Evolutionary conservation across 495 filamentous ascomycete genomes (phyloP).

Genomic region (Annulohypoxylon maeteangense): DNA sequence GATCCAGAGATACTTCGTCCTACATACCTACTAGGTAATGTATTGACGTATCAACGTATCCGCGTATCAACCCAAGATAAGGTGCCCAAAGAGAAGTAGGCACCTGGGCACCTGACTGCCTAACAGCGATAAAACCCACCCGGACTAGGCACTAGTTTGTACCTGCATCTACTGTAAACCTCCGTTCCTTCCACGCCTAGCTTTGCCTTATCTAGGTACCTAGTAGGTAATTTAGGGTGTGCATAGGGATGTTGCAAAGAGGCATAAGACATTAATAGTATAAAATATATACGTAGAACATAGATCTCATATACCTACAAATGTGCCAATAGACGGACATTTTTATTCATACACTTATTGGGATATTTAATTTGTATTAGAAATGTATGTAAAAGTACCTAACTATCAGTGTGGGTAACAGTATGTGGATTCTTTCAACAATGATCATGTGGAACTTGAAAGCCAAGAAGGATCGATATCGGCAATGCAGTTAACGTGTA

Average conservation of each 20-base stretch:
- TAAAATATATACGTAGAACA: neutral
- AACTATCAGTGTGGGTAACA: neutral
- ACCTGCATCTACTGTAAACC: constrained; percentile 30
- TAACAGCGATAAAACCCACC: constrained; percentile 24
- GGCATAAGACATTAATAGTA: neutral
- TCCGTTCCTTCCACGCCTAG: constrained; percentile 1
- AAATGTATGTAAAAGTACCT: neutral
- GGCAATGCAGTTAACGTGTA: neutral
- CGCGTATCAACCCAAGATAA: constrained; percentile 16
- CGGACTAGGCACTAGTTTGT: constrained; percentile 37
- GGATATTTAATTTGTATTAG: neutral
- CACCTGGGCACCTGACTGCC: constrained; percentile 40
- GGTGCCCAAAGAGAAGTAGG: constrained; percentile 31
- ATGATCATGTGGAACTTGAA: constrained; percentile 1
- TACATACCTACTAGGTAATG: constrained; percentile 6
- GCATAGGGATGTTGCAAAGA: neutral
- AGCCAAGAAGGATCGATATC: neutral
- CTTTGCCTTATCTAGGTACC: constrained; percentile 10
- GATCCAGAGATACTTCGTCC: constrained; percentile 5
- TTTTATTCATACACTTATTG: neutral
- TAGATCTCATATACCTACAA: neutral
- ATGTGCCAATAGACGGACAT: neutral
- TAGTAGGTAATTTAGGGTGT: neutral
- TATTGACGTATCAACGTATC: neutral
- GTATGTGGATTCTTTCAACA: neutral